A percentile compares a stretch with the other conserved stretches of the same genome.
These are phyloP conservation scores for Diaporthe sp. DNA, from an alignment of 2,329 filamentous ascomycete species.

Conservation along the genomic window DNA sequence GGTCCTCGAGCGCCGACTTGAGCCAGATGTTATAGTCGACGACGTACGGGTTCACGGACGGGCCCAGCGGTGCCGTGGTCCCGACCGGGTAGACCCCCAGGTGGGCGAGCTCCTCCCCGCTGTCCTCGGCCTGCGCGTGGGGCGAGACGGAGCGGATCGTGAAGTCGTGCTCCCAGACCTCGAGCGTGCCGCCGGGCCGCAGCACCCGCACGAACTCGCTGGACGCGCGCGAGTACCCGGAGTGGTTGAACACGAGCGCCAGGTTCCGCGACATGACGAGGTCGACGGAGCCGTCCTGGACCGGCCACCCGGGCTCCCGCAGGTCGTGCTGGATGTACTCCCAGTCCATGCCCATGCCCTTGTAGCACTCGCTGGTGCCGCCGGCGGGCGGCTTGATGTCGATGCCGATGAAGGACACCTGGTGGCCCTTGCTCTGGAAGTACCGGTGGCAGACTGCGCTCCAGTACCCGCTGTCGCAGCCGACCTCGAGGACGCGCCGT, in stretches of 20 bases:
- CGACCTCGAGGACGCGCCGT: conserved; percentile 71
- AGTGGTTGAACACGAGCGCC: conserved; percentile 62
- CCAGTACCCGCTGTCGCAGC: conserved; percentile 75
- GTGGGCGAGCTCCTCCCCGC: conserved; percentile 56
- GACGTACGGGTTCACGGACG: conserved; percentile 72
- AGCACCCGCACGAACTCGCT: conserved; percentile 72
- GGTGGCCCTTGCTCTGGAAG: conserved; percentile 43
- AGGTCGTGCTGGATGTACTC: conserved; percentile 75
- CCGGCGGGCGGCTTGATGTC: conserved; percentile 43
- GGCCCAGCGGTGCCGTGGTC: conserved; percentile 71
- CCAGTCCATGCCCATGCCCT: conserved; percentile 49
- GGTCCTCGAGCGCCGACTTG: conserved; percentile 68
- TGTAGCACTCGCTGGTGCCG: conserved; percentile 6
- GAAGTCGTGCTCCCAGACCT: conserved; percentile 75
- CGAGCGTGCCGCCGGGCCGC: conserved; percentile 71
- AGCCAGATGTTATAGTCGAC: conserved; percentile 73
- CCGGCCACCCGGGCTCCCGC: conserved; percentile 67
- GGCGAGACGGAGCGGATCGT: conserved; percentile 70
- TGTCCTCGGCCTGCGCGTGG: conserved; percentile 60
- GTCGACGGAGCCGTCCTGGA: conserved; percentile 36
- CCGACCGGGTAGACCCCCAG: conserved; percentile 48
- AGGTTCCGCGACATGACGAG: conserved; percentile 39
- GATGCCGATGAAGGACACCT: conserved; percentile 47
- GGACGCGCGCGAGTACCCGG: conserved; percentile 71
- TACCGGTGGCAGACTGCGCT: conserved; percentile 56